A percentile compares a stretch with the other conserved stretches of the same genome.
Conservation (phyloP, 2,329 filamentous ascomycete genomes). For the Alternaria metachromatica region DNA sequence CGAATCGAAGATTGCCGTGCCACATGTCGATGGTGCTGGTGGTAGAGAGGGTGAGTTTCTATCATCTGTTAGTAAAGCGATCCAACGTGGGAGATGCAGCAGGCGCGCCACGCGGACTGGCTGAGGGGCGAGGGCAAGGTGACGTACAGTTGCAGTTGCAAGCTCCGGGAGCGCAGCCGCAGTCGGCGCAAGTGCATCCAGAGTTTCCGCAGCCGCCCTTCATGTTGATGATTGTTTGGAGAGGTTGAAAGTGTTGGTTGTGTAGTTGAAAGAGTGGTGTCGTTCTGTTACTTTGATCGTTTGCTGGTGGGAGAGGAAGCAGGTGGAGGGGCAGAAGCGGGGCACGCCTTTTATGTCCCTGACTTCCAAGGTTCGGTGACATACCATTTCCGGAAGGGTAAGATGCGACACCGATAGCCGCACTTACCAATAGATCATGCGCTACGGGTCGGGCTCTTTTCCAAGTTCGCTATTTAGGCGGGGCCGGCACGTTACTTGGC, state of each 20-base stretch:
- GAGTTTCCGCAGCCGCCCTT: conserved; percentile 43
- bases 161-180: conserved; percentile 40
- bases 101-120: neutral
- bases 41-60: neutral
- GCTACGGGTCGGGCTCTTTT: neutral
- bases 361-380: conserved; percentile 7
- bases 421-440: conserved; percentile 11
- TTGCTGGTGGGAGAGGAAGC: conserved; percentile 11
- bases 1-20: neutral
- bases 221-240: conserved; percentile 32
- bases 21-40: neutral
- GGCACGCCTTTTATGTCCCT: conserved; percentile 22
- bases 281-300: conserved; percentile 12
- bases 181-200: conserved; percentile 45
- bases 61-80: neutral
- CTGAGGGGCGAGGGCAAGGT: neutral
- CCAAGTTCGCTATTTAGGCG: conserved; percentile 12
- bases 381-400: conserved; percentile 18
- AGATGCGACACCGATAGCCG: conserved; percentile 25
- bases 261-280: conserved; percentile 7
- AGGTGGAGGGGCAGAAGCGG: conserved; percentile 20
- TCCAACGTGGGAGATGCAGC: neutral
- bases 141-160: conserved; percentile 38
- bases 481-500: conserved; percentile 2
- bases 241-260: conserved; percentile 11